A percentile compares a stretch with the other conserved stretches of the same genome.
Conservation (phyloP, 2,329 filamentous ascomycete genomes). For the Claviceps citrina region DNA sequence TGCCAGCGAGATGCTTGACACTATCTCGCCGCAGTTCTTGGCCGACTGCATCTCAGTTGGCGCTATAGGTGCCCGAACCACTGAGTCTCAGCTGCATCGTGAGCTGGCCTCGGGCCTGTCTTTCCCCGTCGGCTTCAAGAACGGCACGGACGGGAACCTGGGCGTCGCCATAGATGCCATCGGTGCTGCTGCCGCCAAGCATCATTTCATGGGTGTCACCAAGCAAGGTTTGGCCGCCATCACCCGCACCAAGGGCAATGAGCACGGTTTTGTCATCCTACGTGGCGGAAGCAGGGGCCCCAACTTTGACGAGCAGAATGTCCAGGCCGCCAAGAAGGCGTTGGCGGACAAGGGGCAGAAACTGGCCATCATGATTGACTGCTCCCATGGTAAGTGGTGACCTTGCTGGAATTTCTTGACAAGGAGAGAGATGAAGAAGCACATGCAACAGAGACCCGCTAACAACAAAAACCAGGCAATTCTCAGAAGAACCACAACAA, state of each 20-base stretch:
- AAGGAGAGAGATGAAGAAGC: neutral
- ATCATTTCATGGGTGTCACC: conserved; percentile 97
- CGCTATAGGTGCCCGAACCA: conserved; percentile 89
- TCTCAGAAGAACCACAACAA: conserved; percentile 96
- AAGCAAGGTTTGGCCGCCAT: conserved; percentile 95
- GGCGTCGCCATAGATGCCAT: conserved; percentile 92
- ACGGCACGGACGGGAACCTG: conserved; percentile 87
- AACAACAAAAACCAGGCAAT: conserved; percentile 46
- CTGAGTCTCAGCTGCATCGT: conserved; percentile 89
- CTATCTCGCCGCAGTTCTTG: conserved; percentile 94
- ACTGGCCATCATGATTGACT: conserved; percentile 93
- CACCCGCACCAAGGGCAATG: conserved; percentile 81
- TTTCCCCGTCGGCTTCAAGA: conserved; percentile 99
- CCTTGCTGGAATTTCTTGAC: no score
- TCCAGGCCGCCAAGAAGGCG: conserved; percentile 63
- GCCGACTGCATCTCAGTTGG: conserved; percentile 91
- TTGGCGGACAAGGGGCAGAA: conserved; percentile 70
- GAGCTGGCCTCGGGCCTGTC: conserved; percentile 89
- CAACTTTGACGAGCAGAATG: conserved; percentile 80
- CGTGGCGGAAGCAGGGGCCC: conserved; percentile 82
- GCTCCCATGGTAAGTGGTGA: conserved; percentile 66
- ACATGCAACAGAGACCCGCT: neutral
- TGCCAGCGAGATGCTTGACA: conserved; percentile 96
- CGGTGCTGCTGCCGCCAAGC: conserved; percentile 66
- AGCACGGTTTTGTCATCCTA: conserved; percentile 94